Evolutionary conservation across 2,329 filamentous ascomycete species (phyloP), one percentile per base, ranked within the genome.

Genomic region (Trichophyton rubrum): DNA sequence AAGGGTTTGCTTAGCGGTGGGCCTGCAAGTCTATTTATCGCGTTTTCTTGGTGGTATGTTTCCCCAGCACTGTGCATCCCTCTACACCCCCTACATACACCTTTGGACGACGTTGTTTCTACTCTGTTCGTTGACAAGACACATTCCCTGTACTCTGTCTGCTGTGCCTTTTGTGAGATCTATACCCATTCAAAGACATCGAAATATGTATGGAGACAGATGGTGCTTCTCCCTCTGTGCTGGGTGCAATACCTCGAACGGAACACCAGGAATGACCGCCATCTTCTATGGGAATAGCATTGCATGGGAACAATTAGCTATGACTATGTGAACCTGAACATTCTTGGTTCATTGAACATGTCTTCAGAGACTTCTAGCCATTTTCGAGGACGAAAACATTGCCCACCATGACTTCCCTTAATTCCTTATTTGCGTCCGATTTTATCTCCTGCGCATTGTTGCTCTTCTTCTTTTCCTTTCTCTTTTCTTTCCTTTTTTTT

Each of bases 21-120:
- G 0, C 76, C 76, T 8, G 75, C 62, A 22, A 75, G 72, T 61
- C 65, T 78, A 51, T 78, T 78, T 59, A 63, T 78, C 57, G 75
- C 74, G 3, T 78, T 77, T 63, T 70, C 71, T n/a, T 67, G 77
- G 56, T 78, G 75, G 75, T 77, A 65, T 71, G 75, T 72, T 38
- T 17, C 15, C n/a, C 35, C 11, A 9, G n/a, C 4, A 17, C 1
- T 15, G 11, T 22, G 1, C 15, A n/a, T 20, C 7, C 6, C 27
- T 6, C 27, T 30, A 30, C 27, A 56, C 20, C 59, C 59, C 33
- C 22, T 24, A 24, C 5, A 49, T 47, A 11, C 8, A 49, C 17
- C 45, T 27, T 53, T 58, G 43, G 58, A 59, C 61, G 17, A 20
- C 17, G 17, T 9, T 8, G 5, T 30, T 56, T 55, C 49, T 58